Evolutionary conservation across 768 basidiomycete species (phyloP).

Genomic region (Mycena indigotica): DNA sequence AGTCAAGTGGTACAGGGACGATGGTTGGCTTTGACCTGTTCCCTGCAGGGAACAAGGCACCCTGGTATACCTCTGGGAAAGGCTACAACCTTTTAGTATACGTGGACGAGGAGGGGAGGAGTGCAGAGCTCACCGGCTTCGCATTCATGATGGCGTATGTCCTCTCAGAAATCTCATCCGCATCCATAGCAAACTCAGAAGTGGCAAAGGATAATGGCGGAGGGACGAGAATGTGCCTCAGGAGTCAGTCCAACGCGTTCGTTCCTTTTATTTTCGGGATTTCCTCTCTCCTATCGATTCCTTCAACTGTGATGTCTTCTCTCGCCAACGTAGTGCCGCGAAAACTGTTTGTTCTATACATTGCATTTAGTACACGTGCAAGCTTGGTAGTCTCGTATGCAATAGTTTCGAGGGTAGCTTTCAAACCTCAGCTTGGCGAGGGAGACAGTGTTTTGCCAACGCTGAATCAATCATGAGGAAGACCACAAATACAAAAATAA

Average conservation of each 20-base stretch:
- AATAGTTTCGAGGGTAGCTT: neutral
- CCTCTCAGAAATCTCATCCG: conserved; percentile 4
- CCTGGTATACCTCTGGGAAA: conserved; percentile 12
- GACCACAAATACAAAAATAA: conserved; percentile 40
- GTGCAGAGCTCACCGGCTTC: conserved; percentile 6
- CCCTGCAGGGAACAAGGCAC: conserved; percentile 12
- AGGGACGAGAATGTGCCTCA: neutral
- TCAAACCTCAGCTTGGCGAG: conserved; percentile 19
- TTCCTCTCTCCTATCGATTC: too few relatives aligned
- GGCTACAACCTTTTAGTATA: neutral
- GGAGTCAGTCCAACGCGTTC: neutral
- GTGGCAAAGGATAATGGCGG: neutral
- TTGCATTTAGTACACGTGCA: neutral
- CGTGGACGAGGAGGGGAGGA: neutral
- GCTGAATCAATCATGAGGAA: conserved; percentile 16
- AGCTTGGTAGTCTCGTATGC: neutral
- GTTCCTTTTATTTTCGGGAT: neutral
- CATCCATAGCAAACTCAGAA: neutral
- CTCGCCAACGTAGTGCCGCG: too few relatives aligned
- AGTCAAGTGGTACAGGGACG: conserved; percentile 17
- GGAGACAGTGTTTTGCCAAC: conserved; percentile 13
- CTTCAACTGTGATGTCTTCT: too few relatives aligned
- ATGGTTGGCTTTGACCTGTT: conserved; percentile 6
- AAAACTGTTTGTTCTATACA: neutral
- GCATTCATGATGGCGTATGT: conserved; percentile 1